phyloP scores from a whole-genome alignment of 306 rosid genomes.

The Cercis canadensis region DNA sequence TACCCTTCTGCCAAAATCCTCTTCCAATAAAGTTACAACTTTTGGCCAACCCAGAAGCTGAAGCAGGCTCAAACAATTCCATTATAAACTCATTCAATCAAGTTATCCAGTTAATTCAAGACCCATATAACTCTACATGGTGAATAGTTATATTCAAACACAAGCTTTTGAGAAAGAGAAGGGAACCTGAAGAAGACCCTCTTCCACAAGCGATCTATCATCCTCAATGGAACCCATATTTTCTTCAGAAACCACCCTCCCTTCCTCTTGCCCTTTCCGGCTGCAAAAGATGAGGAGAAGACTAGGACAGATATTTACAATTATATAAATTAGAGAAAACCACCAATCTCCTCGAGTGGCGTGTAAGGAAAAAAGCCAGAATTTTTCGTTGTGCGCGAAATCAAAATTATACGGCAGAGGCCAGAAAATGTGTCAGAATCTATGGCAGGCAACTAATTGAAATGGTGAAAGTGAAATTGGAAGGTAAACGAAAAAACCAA shows the following conservation, averaged over 20 bases:
- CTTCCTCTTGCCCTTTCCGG: background rate
- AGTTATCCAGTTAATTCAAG: background rate
- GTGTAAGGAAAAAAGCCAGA: slow-evolving; percentile 4
- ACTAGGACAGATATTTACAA: background rate
- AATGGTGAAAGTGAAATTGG: no score
- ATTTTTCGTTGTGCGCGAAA: background rate
- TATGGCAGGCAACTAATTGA: no score
- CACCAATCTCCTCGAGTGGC: no score
- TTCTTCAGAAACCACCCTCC: background rate
- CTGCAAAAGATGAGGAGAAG: background rate
- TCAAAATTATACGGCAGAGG: no score
- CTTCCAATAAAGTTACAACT: background rate
- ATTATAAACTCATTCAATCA: background rate
- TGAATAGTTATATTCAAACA: background rate
- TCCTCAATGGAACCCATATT: slow-evolving; percentile 53
- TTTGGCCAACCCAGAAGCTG: background rate
- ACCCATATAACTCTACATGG: background rate
- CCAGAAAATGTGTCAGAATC: no score
- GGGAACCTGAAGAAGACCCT: slow-evolving; percentile 53
- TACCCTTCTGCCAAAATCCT: background rate
- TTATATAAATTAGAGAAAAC: no score
- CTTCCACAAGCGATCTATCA: slow-evolving; percentile 40
- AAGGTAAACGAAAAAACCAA: no score
- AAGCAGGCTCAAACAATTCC: background rate
- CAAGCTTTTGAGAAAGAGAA: background rate